These are phyloP conservation scores for Collybiopsis confluens DNA, from an alignment of 768 basidiomycete species.

Conservation along the genomic window DNA sequence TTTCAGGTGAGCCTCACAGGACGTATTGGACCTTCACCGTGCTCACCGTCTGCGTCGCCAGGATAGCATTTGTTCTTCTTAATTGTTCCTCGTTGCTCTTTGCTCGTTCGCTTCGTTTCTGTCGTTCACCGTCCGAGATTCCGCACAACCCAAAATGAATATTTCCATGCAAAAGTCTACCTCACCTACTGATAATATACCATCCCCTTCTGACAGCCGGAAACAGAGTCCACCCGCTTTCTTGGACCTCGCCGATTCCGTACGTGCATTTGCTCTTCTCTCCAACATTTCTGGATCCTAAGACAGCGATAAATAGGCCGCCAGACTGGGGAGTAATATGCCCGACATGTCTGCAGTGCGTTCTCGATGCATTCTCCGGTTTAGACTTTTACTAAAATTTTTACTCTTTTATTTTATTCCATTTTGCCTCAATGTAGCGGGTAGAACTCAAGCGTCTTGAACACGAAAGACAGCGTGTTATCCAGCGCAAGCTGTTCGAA, in stretches of 20 bases:
- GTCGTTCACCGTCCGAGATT: constrained; percentile 55
- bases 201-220: constrained; percentile 55
- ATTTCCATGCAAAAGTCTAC: constrained; percentile 65
- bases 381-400: background rate
- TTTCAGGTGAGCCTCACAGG: constrained; percentile 48
- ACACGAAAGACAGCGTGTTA: constrained; percentile 83
- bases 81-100: constrained; percentile 46
- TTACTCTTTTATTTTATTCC: constrained; percentile 4
- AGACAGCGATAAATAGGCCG: constrained; percentile 47
- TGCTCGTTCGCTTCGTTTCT: constrained; percentile 47
- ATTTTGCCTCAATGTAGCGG: constrained; percentile 64
- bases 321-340: constrained; percentile 80
- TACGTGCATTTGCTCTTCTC: constrained; percentile 37
- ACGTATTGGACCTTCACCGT: constrained; percentile 20
- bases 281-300: constrained; percentile 11
- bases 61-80: constrained; percentile 67
- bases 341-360: constrained; percentile 83
- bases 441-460: constrained; percentile 88
- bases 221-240: constrained; percentile 91
- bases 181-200: constrained; percentile 67
- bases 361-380: constrained; percentile 15
- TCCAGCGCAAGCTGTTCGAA: constrained; percentile 90
- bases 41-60: constrained; percentile 24
- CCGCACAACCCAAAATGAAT: constrained; percentile 60
- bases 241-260: constrained; percentile 90